A percentile compares a stretch with the other conserved stretches of the same genome.
Evolutionary conservation across 129 eudicot genomes (phyloP).

Genomic region (sunflower (Helianthus annuus)): HanXRQr2.0-SUNRISE NC_035435.2:92638848-92639347

Average conservation of each 20-base stretch:
- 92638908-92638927: slow-evolving; percentile 2
- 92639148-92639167: background rate
- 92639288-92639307: background rate
- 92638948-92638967: background rate
- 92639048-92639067: background rate
- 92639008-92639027: too few species aligned
- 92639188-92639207: background rate
- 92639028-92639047: background rate
- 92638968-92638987: background rate
- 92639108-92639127: background rate
- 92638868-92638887: slow-evolving; percentile 95
- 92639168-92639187: background rate
- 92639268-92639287: background rate
- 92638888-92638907: slow-evolving; percentile 65
- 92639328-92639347: background rate
- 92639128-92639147: background rate
- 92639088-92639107: too few species aligned
- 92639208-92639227: background rate
- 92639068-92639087: background rate
- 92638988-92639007: too few species aligned
- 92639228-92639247: too few species aligned
- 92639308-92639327: background rate
- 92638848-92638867: slow-evolving; percentile 91
- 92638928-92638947: background rate
- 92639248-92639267: background rate